A percentile compares a stretch with the other conserved stretches of the same genome.
phyloP scores from a whole-genome alignment of 2,329 filamentous ascomycete species.

The Aspergillus spinulosporus region DNA sequence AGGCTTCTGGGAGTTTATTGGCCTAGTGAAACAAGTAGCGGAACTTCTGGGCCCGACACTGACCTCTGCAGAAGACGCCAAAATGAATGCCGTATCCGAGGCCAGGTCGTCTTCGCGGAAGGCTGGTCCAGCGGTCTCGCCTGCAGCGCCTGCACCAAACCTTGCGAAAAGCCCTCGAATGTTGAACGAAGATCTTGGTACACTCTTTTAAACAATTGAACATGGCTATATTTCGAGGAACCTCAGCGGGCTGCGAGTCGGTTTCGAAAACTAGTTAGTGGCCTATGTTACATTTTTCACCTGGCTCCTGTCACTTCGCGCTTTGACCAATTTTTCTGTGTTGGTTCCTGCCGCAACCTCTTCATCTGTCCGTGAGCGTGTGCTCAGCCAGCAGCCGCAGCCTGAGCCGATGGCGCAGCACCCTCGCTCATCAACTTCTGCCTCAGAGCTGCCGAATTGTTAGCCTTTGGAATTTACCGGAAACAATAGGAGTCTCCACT shows the following conservation, averaged over 20 bases:
- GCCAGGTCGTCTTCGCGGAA: background rate
- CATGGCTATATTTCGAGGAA: background rate
- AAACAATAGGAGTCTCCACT: slow-evolving; percentile 24
- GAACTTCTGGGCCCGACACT: slow-evolving; percentile 32
- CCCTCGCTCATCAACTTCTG: slow-evolving; percentile 54
- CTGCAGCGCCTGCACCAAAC: slow-evolving; percentile 12
- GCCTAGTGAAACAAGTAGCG: slow-evolving; percentile 35
- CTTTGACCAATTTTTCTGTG: background rate
- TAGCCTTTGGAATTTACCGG: slow-evolving; percentile 18
- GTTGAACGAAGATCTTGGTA: slow-evolving; percentile 31
- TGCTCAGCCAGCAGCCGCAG: slow-evolving; percentile 29
- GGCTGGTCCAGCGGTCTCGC: background rate
- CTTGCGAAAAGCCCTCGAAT: slow-evolving; percentile 14
- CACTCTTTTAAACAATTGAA: slow-evolving; percentile 26
- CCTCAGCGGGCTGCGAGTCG: background rate
- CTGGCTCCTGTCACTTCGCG: background rate
- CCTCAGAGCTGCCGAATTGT: slow-evolving; percentile 46
- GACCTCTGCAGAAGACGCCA: background rate
- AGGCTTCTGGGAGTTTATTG: slow-evolving; percentile 41
- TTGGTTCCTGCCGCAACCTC: background rate
- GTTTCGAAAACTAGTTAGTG: background rate
- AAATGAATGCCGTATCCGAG: background rate
- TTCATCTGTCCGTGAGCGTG: slow-evolving; percentile 1
- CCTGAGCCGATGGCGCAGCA: slow-evolving; percentile 35
- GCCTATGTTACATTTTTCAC: slow-evolving; percentile 6